A percentile compares a stretch with the other conserved stretches of the same genome.
These are phyloP conservation scores for Pleurotus eryngii DNA, from an alignment of 768 basidiomycete genomes.

Conservation along the genomic window DNA sequence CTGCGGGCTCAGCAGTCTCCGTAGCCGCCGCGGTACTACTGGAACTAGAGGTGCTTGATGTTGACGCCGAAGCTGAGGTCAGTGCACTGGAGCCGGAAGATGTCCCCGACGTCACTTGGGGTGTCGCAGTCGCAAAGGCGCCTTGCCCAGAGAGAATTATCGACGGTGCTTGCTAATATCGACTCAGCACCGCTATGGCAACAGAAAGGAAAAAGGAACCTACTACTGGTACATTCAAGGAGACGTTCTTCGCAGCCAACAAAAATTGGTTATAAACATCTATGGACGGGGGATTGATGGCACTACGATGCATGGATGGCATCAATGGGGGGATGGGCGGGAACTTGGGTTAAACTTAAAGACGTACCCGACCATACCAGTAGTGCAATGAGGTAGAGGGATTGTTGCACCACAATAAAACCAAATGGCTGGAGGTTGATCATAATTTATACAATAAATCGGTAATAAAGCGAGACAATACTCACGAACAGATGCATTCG, in stretches of 20 bases:
- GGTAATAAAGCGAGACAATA: neutral
- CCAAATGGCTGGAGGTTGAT: constrained; percentile 21
- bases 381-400: constrained; percentile 32
- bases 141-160: constrained; percentile 6
- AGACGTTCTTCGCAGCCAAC: constrained; percentile 10
- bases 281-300: constrained; percentile 14
- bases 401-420: constrained; percentile 20
- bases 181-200: too few relatives aligned
- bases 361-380: constrained; percentile 14
- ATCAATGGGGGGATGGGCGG: neutral
- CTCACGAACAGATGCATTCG: constrained; percentile 24
- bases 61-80: constrained; percentile 3
- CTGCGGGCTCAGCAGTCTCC: neutral
- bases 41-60: neutral
- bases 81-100: neutral
- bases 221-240: neutral
- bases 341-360: neutral
- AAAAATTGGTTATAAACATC: constrained; percentile 4
- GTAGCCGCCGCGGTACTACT: neutral
- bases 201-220: neutral
- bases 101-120: neutral
- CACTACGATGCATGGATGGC: neutral
- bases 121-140: constrained; percentile 8
- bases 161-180: constrained; percentile 1
- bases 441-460: constrained; percentile 18